Percentiles rank a stretch among this genome's conserved stretches.
These are phyloP conservation scores for Pythium chondricola DNA, from an alignment of 352 stramenopile genomes.

Conservation along the genomic window DNA sequence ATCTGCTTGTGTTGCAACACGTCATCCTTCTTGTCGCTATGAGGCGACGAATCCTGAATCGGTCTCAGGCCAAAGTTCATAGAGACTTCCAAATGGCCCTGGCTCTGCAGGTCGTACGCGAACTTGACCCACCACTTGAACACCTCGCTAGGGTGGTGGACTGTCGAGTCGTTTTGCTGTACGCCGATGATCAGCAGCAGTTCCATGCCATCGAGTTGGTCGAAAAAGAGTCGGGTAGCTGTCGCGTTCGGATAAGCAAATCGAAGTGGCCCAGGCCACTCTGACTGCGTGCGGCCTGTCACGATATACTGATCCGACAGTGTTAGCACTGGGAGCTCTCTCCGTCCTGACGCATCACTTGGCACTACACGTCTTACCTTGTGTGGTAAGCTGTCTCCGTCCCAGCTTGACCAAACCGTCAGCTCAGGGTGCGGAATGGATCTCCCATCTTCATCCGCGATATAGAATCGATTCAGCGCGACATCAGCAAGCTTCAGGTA, in stretches of 20 bases:
- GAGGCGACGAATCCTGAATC: too few relatives aligned
- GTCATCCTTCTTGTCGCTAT: constrained; percentile 4
- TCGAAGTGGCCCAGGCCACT: constrained; percentile 49
- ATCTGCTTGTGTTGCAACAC: constrained; percentile 13
- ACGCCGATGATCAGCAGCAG: constrained; percentile 49
- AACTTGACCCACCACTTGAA: constrained; percentile 60
- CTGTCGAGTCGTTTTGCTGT: constrained; percentile 17
- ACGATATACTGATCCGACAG: constrained; percentile 30
- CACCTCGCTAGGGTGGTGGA: constrained; percentile 16
- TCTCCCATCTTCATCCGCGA: constrained; percentile 19
- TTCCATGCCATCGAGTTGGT: constrained; percentile 55
- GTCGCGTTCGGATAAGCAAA: constrained; percentile 21
- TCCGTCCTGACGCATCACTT: background rate
- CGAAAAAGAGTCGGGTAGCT: constrained; percentile 55
- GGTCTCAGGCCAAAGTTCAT: constrained; percentile 41
- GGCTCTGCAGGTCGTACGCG: constrained; percentile 60
- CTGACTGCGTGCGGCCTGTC: constrained; percentile 25
- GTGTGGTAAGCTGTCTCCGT: constrained; percentile 8
- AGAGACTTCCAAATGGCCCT: constrained; percentile 61
- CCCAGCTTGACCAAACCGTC: constrained; percentile 30
- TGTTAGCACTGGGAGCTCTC: background rate
- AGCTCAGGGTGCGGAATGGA: constrained; percentile 38
- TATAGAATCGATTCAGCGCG: constrained; percentile 43
- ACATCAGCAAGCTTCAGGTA: constrained; percentile 49
- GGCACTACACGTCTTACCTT: too few relatives aligned